Evolutionary conservation across 73 alveolate species (phyloP), one percentile per base, ranked within the genome.

Genomic region (Paramecium sonneborni): DNA sequence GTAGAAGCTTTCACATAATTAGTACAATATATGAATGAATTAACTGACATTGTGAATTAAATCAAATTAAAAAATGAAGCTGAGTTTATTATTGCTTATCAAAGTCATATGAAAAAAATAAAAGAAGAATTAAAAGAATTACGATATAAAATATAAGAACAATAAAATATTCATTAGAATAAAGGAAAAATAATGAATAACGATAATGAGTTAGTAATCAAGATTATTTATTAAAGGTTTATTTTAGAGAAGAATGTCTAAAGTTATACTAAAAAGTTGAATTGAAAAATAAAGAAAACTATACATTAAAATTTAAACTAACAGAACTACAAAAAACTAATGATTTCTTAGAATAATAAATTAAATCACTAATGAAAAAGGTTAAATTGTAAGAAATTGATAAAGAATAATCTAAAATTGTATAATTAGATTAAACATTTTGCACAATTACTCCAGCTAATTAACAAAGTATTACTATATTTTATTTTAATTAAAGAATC

Each of bases 101-200:
- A 85, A 56, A 85, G 56, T 24, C 92, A 85, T n/a, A 85, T 85
- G 92, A 85, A 57, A 24, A 85, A 85, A 30, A 85, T 85, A 6
- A 38, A 52, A 21, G 76, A 41, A 14, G 92, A 85, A 85, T 57
- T 85, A 21, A 26, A 30, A 26, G 92, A 85, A 55, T 57, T 85
- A 72, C 72, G 76, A 55, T 28, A 56, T 85, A 52, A 72, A 28
- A 85, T 55, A 23, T 85, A 85, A 24, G 92, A 85, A 56, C 84
- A 62, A 62, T 21, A 12, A 0, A 62, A 44, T 26, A 62, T 62
- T 1, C 46, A 62, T 26, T 56, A 56, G 38, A 72, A 85, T 85
- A 85, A 57, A 55, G 35, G n/a, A 52, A 57, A 57, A 26, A 58
- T 57, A 32, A 74, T 86, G 0, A 72, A 72, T 14, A 72, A 85